phyloP scores from a whole-genome alignment of 768 basidiomycete genomes.

The Termitomyces sp. region DNA sequence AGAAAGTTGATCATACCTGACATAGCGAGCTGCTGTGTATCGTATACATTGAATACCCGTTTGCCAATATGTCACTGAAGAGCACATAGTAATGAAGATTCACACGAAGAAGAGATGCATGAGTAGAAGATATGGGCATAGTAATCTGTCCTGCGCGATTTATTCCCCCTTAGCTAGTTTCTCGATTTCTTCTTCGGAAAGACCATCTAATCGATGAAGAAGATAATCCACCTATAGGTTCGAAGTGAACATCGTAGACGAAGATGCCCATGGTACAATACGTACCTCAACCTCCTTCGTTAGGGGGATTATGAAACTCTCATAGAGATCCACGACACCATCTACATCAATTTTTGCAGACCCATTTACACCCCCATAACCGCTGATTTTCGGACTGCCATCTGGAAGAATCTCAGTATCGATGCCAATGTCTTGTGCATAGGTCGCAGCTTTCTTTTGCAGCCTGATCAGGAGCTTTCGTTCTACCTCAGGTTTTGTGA shows the following conservation, averaged over 20 bases:
- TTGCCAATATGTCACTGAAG: not conserved
- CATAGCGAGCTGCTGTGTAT: constrained; percentile 1
- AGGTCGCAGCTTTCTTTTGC: constrained; percentile 74
- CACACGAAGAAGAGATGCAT: not conserved
- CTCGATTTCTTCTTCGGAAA: constrained; percentile 78
- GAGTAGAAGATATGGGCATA: too few species aligned
- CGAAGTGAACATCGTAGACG: not conserved
- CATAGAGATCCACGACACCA: constrained; percentile 88
- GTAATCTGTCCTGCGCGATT: not conserved
- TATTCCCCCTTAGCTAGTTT: constrained; percentile 30
- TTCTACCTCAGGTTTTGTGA: constrained; percentile 98
- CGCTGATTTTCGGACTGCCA: constrained; percentile 19
- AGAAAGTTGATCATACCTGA: not conserved
- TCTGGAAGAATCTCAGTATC: constrained; percentile 38
- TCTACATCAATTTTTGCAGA: constrained; percentile 83
- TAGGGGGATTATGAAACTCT: constrained; percentile 92
- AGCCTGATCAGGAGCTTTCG: constrained; percentile 75
- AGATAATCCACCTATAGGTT: constrained; percentile 84
- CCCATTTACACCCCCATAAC: constrained; percentile 26
- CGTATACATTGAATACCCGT: constrained; percentile 3
- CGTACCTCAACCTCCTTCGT: constrained; percentile 97
- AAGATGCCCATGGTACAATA: not conserved
- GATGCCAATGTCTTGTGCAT: constrained; percentile 77
- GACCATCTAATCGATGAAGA: constrained; percentile 80
- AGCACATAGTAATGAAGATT: not conserved